Base-by-base conservation (phyloP, 345 rosid genomes). In the Boechera retrofracta region DNA sequence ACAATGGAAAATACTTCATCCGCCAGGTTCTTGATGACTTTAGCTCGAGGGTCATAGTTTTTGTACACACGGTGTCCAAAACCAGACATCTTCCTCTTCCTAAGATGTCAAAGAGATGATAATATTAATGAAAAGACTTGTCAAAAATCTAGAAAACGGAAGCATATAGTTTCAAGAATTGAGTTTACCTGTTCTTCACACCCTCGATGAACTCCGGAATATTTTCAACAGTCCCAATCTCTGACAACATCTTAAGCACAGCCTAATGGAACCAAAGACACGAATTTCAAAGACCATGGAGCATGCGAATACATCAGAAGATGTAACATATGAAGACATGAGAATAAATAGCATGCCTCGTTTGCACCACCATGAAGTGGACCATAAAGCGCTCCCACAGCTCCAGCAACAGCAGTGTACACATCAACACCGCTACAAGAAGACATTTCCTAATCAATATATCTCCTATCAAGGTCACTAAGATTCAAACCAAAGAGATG, bases 341-440 rank as follows among this genome's bases (percentile, higher is more conserved):
- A 69, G 33, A 29, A 31, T 18, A 26, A 26, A 2, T 24, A 31
- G 49, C 73, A 39, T 29, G 86, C 99, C 97, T 95, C 99, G 77
- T 95, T 92, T 45, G 99, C 99, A 45, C 98, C 99, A 44, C 99
- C 99, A 72, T 95, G 99, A 81, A 95, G 98, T 66, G 98, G 98
- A 67, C 99, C 98, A 78, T 92, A 95, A 42, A 95, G 79, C 59
- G 99, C 99, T 67, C 97, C 97, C 76, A 91, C 97, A 73, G 98
- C 97, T 82, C 99, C 97, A 77, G 97, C 85, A 78, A 95, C 89
- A 65, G 97, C 91, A 67, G 96, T 88, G 82, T 85, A 94, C 44
- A 92, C 97, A 82, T 94, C 92, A 77, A 94, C 98, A 76, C 98
- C 93, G 82, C 98, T 92, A 81, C 80, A 85, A 69, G 71, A 41